These are phyloP conservation scores for Stereocaulon alpinum DNA, from an alignment of 495 filamentous ascomycete genomes.

Conservation along the genomic window DNA sequence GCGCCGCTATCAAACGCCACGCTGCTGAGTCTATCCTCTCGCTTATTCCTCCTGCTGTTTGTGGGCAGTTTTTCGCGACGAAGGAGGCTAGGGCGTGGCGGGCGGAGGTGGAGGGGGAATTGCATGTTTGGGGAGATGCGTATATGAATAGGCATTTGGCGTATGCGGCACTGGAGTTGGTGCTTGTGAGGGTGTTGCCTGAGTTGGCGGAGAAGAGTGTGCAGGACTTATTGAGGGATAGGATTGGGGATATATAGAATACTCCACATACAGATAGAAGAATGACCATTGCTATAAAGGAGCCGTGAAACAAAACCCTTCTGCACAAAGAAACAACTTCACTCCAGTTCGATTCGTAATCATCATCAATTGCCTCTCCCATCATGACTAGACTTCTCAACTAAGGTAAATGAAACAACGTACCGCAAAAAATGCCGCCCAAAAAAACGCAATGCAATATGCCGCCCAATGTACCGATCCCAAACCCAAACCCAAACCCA, in stretches of 20 bases:
- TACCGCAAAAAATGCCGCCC: not conserved
- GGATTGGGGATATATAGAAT: constrained; percentile 36
- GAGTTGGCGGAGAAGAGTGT: constrained; percentile 71
- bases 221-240: constrained; percentile 59
- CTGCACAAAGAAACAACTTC: not conserved
- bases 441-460: constrained; percentile 1
- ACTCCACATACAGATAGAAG: not conserved
- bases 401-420: not conserved
- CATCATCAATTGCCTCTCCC: too few relatives aligned
- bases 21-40: constrained; percentile 44
- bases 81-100: constrained; percentile 27
- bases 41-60: constrained; percentile 34
- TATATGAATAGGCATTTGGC: constrained; percentile 88
- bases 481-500: not conserved
- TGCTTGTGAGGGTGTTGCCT: constrained; percentile 69
- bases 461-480: not conserved
- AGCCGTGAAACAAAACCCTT: not conserved
- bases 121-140: constrained; percentile 66
- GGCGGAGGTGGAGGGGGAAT: constrained; percentile 42
- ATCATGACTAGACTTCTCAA: too few relatives aligned
- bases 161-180: constrained; percentile 64
- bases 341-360: not conserved
- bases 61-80: constrained; percentile 32
- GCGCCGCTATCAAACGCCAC: constrained; percentile 39
- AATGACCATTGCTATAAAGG: not conserved